Evolutionary conservation across 495 filamentous ascomycete genomes (phyloP).

Genomic region (Hypoxylon fragiforme): DNA sequence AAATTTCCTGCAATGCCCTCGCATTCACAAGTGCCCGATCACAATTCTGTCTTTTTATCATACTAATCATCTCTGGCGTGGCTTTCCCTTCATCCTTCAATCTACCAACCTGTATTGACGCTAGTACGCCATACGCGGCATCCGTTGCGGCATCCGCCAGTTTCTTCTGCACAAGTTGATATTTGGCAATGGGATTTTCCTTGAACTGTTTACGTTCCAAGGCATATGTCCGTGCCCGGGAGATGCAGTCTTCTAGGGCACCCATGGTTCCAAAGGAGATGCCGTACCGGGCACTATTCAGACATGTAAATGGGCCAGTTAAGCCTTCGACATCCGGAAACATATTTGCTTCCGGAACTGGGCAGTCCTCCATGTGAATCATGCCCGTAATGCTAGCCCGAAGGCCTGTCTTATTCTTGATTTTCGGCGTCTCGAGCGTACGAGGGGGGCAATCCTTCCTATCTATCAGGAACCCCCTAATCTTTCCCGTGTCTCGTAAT

Average conservation of each 20-base stretch:
- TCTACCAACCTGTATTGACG: constrained; percentile 85
- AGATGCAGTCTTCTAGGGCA: constrained; percentile 87
- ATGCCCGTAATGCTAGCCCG: constrained; percentile 94
- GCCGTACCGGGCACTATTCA: constrained; percentile 90
- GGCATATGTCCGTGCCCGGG: constrained; percentile 79
- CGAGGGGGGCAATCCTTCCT: constrained; percentile 78
- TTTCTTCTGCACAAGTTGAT: constrained; percentile 99
- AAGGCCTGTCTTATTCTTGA: constrained; percentile 95
- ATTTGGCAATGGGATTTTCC: constrained; percentile 91
- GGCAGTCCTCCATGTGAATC: constrained; percentile 92
- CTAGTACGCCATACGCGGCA: constrained; percentile 83
- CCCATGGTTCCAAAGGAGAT: constrained; percentile 95
- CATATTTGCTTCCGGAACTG: constrained; percentile 90
- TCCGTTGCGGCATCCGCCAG: constrained; percentile 90
- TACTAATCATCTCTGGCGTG: constrained; percentile 95
- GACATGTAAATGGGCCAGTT: constrained; percentile 85
- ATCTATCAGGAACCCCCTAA: constrained; percentile 91
- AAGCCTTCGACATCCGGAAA: constrained; percentile 89
- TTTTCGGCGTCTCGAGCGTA: constrained; percentile 84
- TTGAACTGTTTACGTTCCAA: constrained; percentile 96
- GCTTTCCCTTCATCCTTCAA: constrained; percentile 88
- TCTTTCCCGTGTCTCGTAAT: constrained; percentile 85
- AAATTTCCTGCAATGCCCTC: constrained; percentile 85
- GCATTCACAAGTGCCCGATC: constrained; percentile 83
- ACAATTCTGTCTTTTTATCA: constrained; percentile 98